Evolutionary conservation across 345 rosid species (phyloP), one percentile per base, ranked within the genome.

Genomic region (Abelmoschus esculentus): DNA sequence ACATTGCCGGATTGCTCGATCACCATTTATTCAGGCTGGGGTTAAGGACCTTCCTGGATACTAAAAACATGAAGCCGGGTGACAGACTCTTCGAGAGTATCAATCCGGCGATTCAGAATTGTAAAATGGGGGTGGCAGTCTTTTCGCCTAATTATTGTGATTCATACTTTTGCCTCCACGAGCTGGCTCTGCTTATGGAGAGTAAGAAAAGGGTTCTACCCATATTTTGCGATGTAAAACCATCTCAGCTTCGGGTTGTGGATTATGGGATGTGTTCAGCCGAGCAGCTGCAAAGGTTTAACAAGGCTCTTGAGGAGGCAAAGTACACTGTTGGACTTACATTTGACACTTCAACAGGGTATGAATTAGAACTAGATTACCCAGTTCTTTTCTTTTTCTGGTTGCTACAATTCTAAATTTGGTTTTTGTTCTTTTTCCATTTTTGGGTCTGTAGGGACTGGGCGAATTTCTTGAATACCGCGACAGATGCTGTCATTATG

Each of bases 291-390:
- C 69, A 68, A 46, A 75, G 88, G 62, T 91, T 84, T 70, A 50
- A 66, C 3, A 28, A 55, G 76, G 97, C 96, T 40, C 77, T 93
- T 2, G 86, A 86, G 29, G 87, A 88, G 79, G 91, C 97, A 6
- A 86, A 81, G 62, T 83, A 79, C 70, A 91, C 89, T 15, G 98
- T 93, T 1, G 98, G 98, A 36, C 87, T 93, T 34, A 83, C 96
- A 18, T 89, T 93, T 76, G 88, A 93, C 80, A 79, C 96, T 0
- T 31, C 31, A 11, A 75, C 66, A n/a, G 96, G 93, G 98, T 93
- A 83, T 28, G 82, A 19, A 42, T n/a, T 22, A 22, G 26, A 22
- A 22, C 1, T 38, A 61, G 8, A 36, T 36, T 38, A 7, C 42
- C 31, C 14, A 8, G 36, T 38, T 6, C 1, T 8, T 1, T 32